Evolutionary conservation across 2,329 filamentous ascomycete species (phyloP).

Genomic region (Aspergillus fumigatus): DNA sequence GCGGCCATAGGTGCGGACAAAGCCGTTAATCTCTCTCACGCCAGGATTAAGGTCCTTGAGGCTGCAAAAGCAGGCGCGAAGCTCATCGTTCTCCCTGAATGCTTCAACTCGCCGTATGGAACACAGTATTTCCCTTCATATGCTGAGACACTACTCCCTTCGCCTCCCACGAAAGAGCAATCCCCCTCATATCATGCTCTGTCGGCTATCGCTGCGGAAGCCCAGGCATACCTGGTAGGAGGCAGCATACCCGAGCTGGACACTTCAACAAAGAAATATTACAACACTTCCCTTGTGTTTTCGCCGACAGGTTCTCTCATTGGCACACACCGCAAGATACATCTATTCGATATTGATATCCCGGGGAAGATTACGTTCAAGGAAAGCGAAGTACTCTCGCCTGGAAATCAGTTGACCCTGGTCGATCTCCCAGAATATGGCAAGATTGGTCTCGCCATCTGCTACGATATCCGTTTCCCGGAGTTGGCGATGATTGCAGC

Average conservation of each 20-base stretch:
- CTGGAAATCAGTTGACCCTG: slow-evolving; percentile 80
- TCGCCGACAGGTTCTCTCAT: slow-evolving; percentile 71
- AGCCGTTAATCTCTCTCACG: slow-evolving; percentile 72
- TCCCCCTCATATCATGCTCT: slow-evolving; percentile 85
- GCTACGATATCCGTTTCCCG: slow-evolving; percentile 96
- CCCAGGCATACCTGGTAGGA: slow-evolving; percentile 76
- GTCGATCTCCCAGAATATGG: slow-evolving; percentile 87
- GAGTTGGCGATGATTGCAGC: slow-evolving; percentile 88
- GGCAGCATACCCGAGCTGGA: slow-evolving; percentile 88
- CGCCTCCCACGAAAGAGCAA: slow-evolving; percentile 64
- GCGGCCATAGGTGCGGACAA: slow-evolving; percentile 65
- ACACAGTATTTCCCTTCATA: slow-evolving; percentile 86
- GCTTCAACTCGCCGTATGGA: slow-evolving; percentile 98
- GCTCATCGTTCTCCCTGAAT: slow-evolving; percentile 90
- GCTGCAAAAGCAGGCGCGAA: slow-evolving; percentile 72
- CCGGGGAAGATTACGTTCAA: slow-evolving; percentile 89
- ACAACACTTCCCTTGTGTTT: slow-evolving; percentile 89
- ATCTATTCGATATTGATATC: slow-evolving; percentile 97
- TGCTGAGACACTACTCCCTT: slow-evolving; percentile 79
- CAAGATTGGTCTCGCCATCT: slow-evolving; percentile 82
- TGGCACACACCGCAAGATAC: slow-evolving; percentile 87
- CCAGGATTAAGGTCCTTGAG: slow-evolving; percentile 75
- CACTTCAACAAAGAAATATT: slow-evolving; percentile 63
- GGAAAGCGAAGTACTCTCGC: slow-evolving; percentile 82
- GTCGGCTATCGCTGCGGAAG: slow-evolving; percentile 71